Percentiles rank a stretch among this genome's conserved stretches.
Evolutionary conservation across 148 eudicot species (phyloP).

Genomic region (Tetragonia tetragonoides): DNA sequence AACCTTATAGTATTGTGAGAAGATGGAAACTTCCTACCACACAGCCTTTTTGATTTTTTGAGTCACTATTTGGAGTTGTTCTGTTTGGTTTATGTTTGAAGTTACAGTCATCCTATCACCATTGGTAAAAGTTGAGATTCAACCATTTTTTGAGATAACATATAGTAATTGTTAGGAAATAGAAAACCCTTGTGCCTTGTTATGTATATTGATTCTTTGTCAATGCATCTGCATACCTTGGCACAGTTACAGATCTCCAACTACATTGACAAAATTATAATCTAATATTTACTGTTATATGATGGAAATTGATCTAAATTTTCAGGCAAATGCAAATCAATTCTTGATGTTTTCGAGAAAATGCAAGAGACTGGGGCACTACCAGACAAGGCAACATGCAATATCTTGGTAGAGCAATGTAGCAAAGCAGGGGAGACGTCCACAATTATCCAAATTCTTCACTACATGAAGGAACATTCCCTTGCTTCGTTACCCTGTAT

Average conservation of each 20-base stretch:
- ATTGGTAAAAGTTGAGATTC: not conserved
- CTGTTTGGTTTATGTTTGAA: not conserved
- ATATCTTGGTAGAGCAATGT: slow-evolving; percentile 67
- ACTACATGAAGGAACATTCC: slow-evolving; percentile 65
- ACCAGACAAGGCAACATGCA: slow-evolving; percentile 90
- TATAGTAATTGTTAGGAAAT: not conserved
- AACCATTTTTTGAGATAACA: not conserved
- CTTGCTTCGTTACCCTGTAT: slow-evolving; percentile 64
- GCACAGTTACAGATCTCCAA: not conserved
- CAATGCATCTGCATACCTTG: not conserved
- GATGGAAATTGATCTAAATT: not conserved
- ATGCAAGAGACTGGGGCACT: slow-evolving; percentile 77
- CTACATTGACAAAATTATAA: not conserved
- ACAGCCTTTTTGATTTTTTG: not conserved
- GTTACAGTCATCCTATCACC: not conserved
- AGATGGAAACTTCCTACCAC: not conserved
- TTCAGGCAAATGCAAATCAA: slow-evolving; percentile 63
- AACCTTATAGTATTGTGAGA: not conserved
- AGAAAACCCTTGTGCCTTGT: not conserved
- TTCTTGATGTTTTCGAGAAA: slow-evolving; percentile 59
- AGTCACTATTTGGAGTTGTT: not conserved
- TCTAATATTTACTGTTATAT: not conserved
- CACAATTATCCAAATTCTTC: slow-evolving; percentile 57
- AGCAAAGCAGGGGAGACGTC: slow-evolving; percentile 51
- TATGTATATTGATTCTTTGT: not conserved